Percentiles rank a stretch among this genome's conserved stretches.
These are phyloP conservation scores for Yamadazyma ubonensis DNA, from an alignment of 805 yeast genomes.

Conservation along the genomic window DNA sequence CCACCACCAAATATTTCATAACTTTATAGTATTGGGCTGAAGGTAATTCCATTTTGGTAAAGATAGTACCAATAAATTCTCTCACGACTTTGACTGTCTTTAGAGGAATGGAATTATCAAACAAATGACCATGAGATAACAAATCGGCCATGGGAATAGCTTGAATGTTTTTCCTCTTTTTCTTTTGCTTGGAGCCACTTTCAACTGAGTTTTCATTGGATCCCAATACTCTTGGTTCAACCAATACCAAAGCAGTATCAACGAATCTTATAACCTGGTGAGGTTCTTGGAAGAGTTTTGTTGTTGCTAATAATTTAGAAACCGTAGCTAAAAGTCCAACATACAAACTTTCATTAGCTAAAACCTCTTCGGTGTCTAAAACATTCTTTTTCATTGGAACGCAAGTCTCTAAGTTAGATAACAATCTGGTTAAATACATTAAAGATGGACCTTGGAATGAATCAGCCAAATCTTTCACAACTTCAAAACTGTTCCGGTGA, in stretches of 20 bases:
- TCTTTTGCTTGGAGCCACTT: slow-evolving; percentile 18
- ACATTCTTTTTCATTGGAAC: slow-evolving; percentile 50
- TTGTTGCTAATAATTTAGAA: slow-evolving; percentile 29
- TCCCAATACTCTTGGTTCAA: slow-evolving; percentile 33
- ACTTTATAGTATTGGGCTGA: slow-evolving; percentile 63
- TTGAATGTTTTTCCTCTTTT: slow-evolving; percentile 42
- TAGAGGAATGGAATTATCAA: slow-evolving; percentile 42
- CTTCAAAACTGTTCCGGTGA: slow-evolving; percentile 44
- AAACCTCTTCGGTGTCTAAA: slow-evolving; percentile 30
- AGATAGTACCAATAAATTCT: slow-evolving; percentile 48
- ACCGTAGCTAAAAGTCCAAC: slow-evolving; percentile 35
- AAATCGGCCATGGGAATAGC: slow-evolving; percentile 63
- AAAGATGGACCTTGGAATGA: slow-evolving; percentile 38
- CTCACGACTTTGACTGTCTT: slow-evolving; percentile 35
- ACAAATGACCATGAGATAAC: slow-evolving; percentile 62
- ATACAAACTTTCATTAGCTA: slow-evolving; percentile 39
- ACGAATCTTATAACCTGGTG: slow-evolving; percentile 54
- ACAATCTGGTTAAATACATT: slow-evolving; percentile 50
- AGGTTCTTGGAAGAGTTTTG: slow-evolving; percentile 46
- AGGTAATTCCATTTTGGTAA: slow-evolving; percentile 53
- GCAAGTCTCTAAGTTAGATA: slow-evolving; percentile 55
- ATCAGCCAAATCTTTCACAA: slow-evolving; percentile 38
- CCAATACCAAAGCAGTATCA: slow-evolving; percentile 50
- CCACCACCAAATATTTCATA: slow-evolving; percentile 36
- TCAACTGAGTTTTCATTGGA: slow-evolving; percentile 9